phyloP scores from a whole-genome alignment of 208 protist genomes.

The Naegleria gruberi region DNA sequence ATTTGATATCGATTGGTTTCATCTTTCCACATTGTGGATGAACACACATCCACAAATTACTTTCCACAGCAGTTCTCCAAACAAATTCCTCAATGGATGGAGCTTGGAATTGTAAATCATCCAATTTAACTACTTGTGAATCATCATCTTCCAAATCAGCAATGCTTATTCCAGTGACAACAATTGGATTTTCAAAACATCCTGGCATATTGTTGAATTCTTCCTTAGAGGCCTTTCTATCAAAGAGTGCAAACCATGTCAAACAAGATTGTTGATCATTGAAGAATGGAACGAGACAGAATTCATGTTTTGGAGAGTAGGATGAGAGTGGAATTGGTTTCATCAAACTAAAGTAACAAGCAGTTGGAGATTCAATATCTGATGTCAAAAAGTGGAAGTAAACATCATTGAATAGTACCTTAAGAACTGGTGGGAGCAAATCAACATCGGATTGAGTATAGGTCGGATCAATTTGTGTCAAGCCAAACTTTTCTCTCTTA shows the following conservation, averaged over 20 bases:
- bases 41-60: neutral
- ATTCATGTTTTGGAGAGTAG: neutral
- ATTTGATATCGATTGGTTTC: neutral
- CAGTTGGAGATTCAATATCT: neutral
- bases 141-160: neutral
- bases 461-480: neutral
- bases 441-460: neutral
- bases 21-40: neutral
- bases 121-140: neutral
- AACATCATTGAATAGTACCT: neutral
- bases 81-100: neutral
- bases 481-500: neutral
- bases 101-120: neutral
- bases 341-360: neutral
- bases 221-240: neutral
- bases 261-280: neutral
- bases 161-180: neutral
- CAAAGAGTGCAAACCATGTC: neutral
- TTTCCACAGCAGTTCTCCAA: neutral
- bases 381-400: neutral
- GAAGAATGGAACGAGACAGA: neutral
- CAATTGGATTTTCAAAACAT: neutral
- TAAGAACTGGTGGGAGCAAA: neutral
- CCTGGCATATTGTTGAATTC: neutral
- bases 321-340: neutral